Evolutionary conservation across 2,329 filamentous ascomycete genomes (phyloP).

Genomic region (Aspergillus phoenicis): DNA sequence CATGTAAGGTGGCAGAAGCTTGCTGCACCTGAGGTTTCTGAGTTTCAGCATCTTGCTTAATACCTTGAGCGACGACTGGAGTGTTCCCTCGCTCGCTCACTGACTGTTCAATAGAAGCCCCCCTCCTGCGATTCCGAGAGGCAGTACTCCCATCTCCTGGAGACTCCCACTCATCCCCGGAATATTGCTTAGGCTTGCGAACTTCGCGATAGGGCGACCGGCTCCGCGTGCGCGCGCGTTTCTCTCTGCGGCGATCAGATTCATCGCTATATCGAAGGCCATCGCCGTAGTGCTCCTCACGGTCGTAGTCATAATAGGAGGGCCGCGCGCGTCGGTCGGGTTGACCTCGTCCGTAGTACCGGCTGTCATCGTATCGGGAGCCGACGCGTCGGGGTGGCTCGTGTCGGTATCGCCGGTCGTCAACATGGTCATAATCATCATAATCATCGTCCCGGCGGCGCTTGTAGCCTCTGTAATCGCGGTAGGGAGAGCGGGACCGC

Average conservation of each 20-base stretch:
- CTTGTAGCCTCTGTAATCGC: constrained; percentile 44
- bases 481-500: constrained; percentile 47
- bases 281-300: constrained; percentile 45
- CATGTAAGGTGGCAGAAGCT: constrained; percentile 45
- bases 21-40: constrained; percentile 61
- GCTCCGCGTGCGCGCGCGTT: constrained; percentile 60
- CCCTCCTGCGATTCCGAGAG: constrained; percentile 46
- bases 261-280: constrained; percentile 56
- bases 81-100: constrained; percentile 66
- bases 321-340: constrained; percentile 41
- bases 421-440: constrained; percentile 24
- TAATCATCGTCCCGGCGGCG: constrained; percentile 46
- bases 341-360: constrained; percentile 43
- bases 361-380: constrained; percentile 42
- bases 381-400: constrained; percentile 37
- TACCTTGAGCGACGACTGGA: constrained; percentile 60
- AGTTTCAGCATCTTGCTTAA: constrained; percentile 69
- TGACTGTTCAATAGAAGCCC: constrained; percentile 59
- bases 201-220: constrained; percentile 48
- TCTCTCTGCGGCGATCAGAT: constrained; percentile 52
- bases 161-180: constrained; percentile 37
- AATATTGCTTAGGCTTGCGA: constrained; percentile 42
- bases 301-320: constrained; percentile 57
- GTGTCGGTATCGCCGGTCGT: constrained; percentile 35
- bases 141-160: constrained; percentile 30